These are phyloP conservation scores for Puccinia polysora DNA, from an alignment of 1,284 basidiomycete genomes.

Conservation along the genomic window DNA sequence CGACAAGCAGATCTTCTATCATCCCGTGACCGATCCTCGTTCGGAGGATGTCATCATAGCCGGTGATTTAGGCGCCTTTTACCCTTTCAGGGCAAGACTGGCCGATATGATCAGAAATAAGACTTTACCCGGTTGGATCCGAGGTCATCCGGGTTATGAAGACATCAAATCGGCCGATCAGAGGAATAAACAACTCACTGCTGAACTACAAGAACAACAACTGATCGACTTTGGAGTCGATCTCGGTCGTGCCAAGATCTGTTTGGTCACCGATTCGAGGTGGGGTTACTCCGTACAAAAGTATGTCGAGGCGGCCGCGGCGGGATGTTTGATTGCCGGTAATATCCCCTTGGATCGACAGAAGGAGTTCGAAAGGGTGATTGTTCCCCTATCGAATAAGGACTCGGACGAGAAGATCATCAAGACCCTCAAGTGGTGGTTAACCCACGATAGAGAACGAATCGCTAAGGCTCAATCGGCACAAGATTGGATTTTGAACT, in stretches of 20 bases:
- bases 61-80: conserved; percentile 35
- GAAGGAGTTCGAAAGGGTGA: conserved; percentile 11
- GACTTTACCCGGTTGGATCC: conserved; percentile 40
- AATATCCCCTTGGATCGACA: conserved; percentile 41
- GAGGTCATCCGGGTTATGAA: conserved; percentile 42
- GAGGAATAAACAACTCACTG: conserved; percentile 15
- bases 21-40: conserved; percentile 17
- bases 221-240: conserved; percentile 34
- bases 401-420: conserved; percentile 34
- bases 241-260: conserved; percentile 39
- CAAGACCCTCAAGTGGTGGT: conserved; percentile 36
- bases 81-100: conserved; percentile 40
- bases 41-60: conserved; percentile 40
- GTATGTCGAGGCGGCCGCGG: conserved; percentile 42
- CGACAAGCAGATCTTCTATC: conserved; percentile 36
- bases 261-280: conserved; percentile 34
- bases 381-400: conserved; percentile 41
- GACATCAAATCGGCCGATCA: conserved; percentile 39
- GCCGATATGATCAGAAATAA: conserved; percentile 42
- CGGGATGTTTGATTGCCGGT: conserved; percentile 39
- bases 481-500: conserved; percentile 42
- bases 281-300: conserved; percentile 44
- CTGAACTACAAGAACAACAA: conserved; percentile 39
- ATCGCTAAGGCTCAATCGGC: conserved; percentile 31
- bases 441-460: conserved; percentile 34